Evolutionary conservation across 176 grass and related monocot species (phyloP), one percentile per base, ranked within the genome.

Genomic region (Metroxylon sagu): DNA sequence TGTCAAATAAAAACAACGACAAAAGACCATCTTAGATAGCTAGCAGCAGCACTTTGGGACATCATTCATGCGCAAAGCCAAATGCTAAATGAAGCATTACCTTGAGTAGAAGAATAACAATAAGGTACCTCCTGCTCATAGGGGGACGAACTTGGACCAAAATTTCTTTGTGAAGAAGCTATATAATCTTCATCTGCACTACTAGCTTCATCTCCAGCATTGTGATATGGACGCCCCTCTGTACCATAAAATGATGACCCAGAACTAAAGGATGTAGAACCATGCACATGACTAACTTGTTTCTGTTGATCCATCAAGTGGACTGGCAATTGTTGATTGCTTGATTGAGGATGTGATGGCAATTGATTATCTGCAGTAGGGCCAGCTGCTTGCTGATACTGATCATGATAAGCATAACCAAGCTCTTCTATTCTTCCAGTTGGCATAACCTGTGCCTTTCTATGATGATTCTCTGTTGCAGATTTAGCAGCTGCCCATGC

Each of bases 91-190:
- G 81, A 82, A 48, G 73, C 80, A 82, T 90, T 73, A 90, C 87
- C 87, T 90, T 64, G 64, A 67, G 82, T 66, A 82, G 78, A 90
- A 90, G 87, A 82, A 90, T 90, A 85, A 90, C 81, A 85, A 90
- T 82, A 82, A 79, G 87, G 56, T 82, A 90, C 87, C 87, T 90
- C 87, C 82, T 85, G 82, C 78, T 90, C 82, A 82, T 82, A 85
- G 56, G 70, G 73, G 54, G 82, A 71, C 6, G 78, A 76, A 76
- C 75, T 79, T 79, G 75, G 72, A 82, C 64, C 75, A 62, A 79
- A 82, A 25, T 69, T 76, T 69, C 67, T 79, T 17, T 50, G 57
- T 43, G 79, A 68, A 27, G 78, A 78, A 26, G 15, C 56, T 54
- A 66, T 64, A 56, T 72, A 68, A 85, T 74, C 82, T 73, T 66